Base-by-base conservation (phyloP, 2,329 filamentous ascomycete species). In the Trichocomaceae sp. region DNA sequence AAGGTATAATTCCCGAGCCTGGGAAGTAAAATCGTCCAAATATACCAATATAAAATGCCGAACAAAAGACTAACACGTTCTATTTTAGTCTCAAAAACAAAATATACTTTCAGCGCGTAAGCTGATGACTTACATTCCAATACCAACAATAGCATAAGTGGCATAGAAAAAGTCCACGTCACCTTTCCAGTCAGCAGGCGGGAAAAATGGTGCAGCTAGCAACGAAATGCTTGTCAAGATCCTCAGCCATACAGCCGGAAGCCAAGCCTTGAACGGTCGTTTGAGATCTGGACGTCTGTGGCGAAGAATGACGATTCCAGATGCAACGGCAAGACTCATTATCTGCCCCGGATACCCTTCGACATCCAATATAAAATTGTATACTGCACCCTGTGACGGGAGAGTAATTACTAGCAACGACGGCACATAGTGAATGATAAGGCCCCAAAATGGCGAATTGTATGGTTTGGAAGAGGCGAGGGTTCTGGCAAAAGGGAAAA, bases 291-390 rank as follows among this genome's bases (percentile, higher is more conserved):
- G 83, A 10, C 81, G 74, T 57, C 76, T 79, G 54, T 73, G 75
- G 0, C 86, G 79, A 5, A 90, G 72, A 68, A 81, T 78, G 0
- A 88, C 61, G 0, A 88, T 71, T 0, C 85, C 85, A 7, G 77
- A 60, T 0, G 79, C 79, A 0, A 82, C 72, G 0, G 82, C 80
- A 1, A 87, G 65, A 0, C 77, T 77, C 54, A 84, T 78, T 13
- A 88, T 72, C 56, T 86, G 82, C 0, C 76, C 82, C 0, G 84
- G 80, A 60, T 88, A 88, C 0, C 82, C 84, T 62, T 88, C 85
- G 0, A 88, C 82, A 47, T 89, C 84, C 0, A 88, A 72, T 26
- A 89, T 88, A 62, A 90, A 87, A 9, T 82, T 84, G 68, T 88
- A 90, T 0, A 86, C 82, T 47, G 85, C 80, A 2, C 77, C 75